Conservation (phyloP, 208 protist genomes). For the Crithidia thermophila region DNA sequence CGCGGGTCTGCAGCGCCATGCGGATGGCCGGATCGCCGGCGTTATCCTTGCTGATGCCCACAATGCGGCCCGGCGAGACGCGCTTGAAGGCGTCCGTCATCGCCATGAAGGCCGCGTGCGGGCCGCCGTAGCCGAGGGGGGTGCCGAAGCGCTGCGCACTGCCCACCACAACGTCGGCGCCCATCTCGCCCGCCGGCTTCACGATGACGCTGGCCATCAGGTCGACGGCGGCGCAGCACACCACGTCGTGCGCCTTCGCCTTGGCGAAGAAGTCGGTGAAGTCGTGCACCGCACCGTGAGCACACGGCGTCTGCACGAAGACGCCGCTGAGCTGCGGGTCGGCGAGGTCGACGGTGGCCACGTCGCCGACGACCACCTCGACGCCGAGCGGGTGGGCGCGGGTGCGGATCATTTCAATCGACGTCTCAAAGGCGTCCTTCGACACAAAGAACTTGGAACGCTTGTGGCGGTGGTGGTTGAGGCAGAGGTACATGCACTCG, state of each 20-base stretch:
- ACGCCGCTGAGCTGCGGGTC: slow-evolving; percentile 77
- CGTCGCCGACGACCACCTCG: slow-evolving; percentile 87
- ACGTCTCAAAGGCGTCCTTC: slow-evolving; percentile 57
- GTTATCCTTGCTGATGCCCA: slow-evolving; percentile 95
- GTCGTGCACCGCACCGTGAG: slow-evolving; percentile 87
- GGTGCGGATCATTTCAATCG: slow-evolving; percentile 77
- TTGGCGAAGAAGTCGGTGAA: slow-evolving; percentile 68
- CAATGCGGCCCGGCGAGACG: slow-evolving; percentile 95
- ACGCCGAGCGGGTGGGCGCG: slow-evolving; percentile 84
- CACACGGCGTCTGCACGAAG: slow-evolving; percentile 96
- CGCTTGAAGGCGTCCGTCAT: slow-evolving; percentile 90
- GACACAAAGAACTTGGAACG: slow-evolving; percentile 73
- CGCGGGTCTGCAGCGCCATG: slow-evolving; percentile 98
- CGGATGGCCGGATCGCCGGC: slow-evolving; percentile 91
- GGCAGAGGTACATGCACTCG: slow-evolving; percentile 74
- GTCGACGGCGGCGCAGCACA: slow-evolving; percentile 92
- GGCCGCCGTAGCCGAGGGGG: slow-evolving; percentile 96
- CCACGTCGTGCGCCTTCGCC: slow-evolving; percentile 58
- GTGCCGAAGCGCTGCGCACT: slow-evolving; percentile 96
- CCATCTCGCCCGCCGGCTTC: slow-evolving; percentile 94
- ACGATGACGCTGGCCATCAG: slow-evolving; percentile 94
- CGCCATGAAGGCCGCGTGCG: slow-evolving; percentile 98
- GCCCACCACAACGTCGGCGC: slow-evolving; percentile 95
- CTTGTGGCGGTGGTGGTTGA: slow-evolving; percentile 59
- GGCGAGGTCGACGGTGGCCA: slow-evolving; percentile 55